Base-by-base conservation (phyloP, 2,329 filamentous ascomycete species). In the Phialophora macrospora region DNA sequence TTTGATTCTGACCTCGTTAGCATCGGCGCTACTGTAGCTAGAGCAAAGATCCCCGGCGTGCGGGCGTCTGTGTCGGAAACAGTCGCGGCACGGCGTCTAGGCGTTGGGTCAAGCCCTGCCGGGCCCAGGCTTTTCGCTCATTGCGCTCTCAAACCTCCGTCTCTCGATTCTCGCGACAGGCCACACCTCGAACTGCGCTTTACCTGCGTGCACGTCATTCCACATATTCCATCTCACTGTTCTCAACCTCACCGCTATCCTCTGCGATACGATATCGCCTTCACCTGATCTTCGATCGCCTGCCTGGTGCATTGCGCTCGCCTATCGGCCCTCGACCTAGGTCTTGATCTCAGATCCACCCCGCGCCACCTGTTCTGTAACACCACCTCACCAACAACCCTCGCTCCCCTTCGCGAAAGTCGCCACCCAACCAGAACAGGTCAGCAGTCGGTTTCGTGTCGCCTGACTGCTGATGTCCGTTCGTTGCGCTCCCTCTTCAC, bases 391-490 rank as follows among this genome's bases (percentile, higher is more conserved):
- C 48, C 32, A 22, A 38, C 51, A 49, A 58, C n/a, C 48, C 56
- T 51, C 58, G 14, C 38, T 60, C 60, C 51, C 54, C 58, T 55
- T 38, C 62, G 62, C 60, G 63, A 55, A 60, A 44, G 55, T 60
- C 60, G 62, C 52, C 63, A 62, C 55, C 60, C 44, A 12, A 14
- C 26, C 48, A 60, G 48, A 20, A 44, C 12, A 54, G 63, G 34
- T 55, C 60, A 63, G 62, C 67, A 67, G 46, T 30, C 55, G 55
- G 55, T 65, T 30, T 32, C 49, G 51, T 32, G 14, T 62, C 56
- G 41, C 56, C 61, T 56, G 62, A 28, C 60, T 65, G 67, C 67
- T 69, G 62, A 69, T 69, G 67, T 69, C 65, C 64, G 67, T 67
- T 67, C 67, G 65, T 63, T 65, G 41, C 46, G 41, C 60, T 56